A percentile compares a stretch with the other conserved stretches of the same genome.
These are phyloP conservation scores for Psilocybe tampanensis DNA, from an alignment of 768 basidiomycete species.

Conservation along the genomic window DNA sequence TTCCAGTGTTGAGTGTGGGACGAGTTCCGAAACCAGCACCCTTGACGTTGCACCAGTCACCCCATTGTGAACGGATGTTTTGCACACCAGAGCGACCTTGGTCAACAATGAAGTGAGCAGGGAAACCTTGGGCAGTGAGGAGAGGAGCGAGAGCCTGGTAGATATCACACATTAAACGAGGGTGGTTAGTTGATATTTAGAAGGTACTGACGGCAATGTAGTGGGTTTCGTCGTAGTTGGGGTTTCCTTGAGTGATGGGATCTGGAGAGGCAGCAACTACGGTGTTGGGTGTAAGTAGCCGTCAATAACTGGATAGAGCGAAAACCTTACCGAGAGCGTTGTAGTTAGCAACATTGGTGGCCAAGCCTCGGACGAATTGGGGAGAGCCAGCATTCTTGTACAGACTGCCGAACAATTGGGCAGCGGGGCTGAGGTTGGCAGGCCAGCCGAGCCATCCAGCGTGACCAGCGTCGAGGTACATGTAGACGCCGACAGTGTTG, in stretches of 20 bases:
- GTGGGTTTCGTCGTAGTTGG: slow-evolving; percentile 63
- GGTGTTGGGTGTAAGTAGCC: slow-evolving; percentile 32
- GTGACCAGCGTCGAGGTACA: slow-evolving; percentile 65
- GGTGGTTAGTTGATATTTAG: neutral
- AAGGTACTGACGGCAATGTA: slow-evolving; percentile 50
- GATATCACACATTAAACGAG: slow-evolving; percentile 10
- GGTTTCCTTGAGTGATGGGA: slow-evolving; percentile 60
- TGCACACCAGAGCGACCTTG: slow-evolving; percentile 67
- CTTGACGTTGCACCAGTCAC: slow-evolving; percentile 72
- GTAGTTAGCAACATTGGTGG: slow-evolving; percentile 58
- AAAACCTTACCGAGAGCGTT: slow-evolving; percentile 37
- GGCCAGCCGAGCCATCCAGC: slow-evolving; percentile 73
- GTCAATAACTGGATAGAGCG: neutral
- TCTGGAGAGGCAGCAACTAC: slow-evolving; percentile 53
- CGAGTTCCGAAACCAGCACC: slow-evolving; percentile 64
- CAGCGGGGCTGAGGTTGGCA: slow-evolving; percentile 62
- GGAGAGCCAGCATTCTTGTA: slow-evolving; percentile 55
- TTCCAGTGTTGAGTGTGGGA: slow-evolving; percentile 58
- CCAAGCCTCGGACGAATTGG: slow-evolving; percentile 61
- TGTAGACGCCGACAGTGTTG: slow-evolving; percentile 55
- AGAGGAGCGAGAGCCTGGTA: slow-evolving; percentile 50
- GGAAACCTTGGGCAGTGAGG: slow-evolving; percentile 47
- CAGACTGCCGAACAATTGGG: slow-evolving; percentile 52
- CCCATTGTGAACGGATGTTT: slow-evolving; percentile 61
- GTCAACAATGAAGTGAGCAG: slow-evolving; percentile 67